These are phyloP conservation scores for Saccharum officinarum DNA, from an alignment of 176 grass and related monocot species.

Conservation along the genomic window DNA sequence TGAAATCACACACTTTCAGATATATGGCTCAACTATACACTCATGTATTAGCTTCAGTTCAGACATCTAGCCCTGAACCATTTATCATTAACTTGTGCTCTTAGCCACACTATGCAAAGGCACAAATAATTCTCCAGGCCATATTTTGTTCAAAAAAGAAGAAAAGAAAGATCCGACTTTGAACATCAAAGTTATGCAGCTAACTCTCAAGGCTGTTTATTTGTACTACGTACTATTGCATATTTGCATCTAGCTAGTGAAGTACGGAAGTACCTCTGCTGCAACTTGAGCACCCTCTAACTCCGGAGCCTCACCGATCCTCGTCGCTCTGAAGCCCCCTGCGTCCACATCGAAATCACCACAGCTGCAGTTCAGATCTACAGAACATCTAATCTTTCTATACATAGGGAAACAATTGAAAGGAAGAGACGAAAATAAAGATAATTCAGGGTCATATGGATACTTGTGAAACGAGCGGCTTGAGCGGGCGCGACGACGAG, in stretches of 20 bases:
- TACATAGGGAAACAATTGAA: background rate
- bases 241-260: background rate
- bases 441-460: too few relatives aligned
- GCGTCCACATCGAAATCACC: background rate
- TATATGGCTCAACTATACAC: background rate
- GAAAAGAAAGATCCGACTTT: background rate
- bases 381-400: background rate
- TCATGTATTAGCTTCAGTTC: background rate
- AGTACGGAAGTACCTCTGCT: slow-evolving; percentile 42
- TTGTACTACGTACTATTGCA: background rate
- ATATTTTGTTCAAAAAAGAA: too few relatives aligned
- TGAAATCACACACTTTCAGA: background rate
- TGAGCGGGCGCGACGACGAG: slow-evolving; percentile 16
- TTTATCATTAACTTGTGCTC: background rate
- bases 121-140: background rate
- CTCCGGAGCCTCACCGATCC: slow-evolving; percentile 16
- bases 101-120: background rate
- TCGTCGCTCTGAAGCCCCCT: slow-evolving; percentile 30
- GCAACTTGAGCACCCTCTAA: background rate
- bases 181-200: background rate
- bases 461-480: slow-evolving; percentile 41
- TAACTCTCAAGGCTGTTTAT: background rate
- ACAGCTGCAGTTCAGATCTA: background rate
- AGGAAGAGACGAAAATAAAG: background rate
- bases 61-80: background rate